phyloP scores from a whole-genome alignment of 2,329 filamentous ascomycete genomes.

The Pyrenophora graminea region DNA sequence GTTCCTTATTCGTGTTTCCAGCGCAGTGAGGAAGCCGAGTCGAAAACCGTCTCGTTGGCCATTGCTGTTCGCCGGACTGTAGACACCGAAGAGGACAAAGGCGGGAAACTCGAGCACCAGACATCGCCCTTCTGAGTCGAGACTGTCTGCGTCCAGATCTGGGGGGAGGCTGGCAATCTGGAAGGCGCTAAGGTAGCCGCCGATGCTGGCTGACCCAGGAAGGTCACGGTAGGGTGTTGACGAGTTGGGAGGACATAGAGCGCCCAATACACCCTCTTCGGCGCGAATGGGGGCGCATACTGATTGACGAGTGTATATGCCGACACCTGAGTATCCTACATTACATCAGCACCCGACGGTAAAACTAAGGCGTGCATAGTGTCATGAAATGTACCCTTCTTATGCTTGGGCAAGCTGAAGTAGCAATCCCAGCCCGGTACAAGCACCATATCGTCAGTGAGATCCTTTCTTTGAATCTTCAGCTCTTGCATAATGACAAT shows the following conservation, averaged over 20 bases:
- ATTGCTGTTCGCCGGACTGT: conserved; percentile 87
- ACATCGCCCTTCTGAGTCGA: conserved; percentile 91
- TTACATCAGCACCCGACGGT: conserved; percentile 16
- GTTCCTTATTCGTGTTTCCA: conserved; percentile 86
- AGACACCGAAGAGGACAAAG: conserved; percentile 90
- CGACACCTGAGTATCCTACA: conserved; percentile 90
- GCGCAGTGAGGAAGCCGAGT: conserved; percentile 73
- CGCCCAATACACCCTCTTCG: conserved; percentile 90
- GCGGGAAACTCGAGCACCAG: conserved; percentile 91
- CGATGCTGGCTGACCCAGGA: conserved; percentile 74
- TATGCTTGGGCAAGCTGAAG: conserved; percentile 89
- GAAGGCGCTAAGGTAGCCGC: conserved; percentile 76
- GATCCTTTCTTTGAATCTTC: conserved; percentile 92
- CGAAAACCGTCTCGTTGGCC: conserved; percentile 83
- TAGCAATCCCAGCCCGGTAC: conserved; percentile 95
- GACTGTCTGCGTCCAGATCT: conserved; percentile 64
- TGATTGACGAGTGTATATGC: conserved; percentile 88
- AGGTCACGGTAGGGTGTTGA: conserved; percentile 74
- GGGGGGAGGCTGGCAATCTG: conserved; percentile 65
- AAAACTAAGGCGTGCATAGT: neutral
- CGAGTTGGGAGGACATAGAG: conserved; percentile 74
- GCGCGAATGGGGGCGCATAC: conserved; percentile 84
- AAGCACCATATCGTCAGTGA: conserved; percentile 93
- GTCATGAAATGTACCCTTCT: conserved; percentile 69
- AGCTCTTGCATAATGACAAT: conserved; percentile 95